Base-by-base conservation (phyloP, 495 filamentous ascomycete genomes). In the Collariella sp. region DNA sequence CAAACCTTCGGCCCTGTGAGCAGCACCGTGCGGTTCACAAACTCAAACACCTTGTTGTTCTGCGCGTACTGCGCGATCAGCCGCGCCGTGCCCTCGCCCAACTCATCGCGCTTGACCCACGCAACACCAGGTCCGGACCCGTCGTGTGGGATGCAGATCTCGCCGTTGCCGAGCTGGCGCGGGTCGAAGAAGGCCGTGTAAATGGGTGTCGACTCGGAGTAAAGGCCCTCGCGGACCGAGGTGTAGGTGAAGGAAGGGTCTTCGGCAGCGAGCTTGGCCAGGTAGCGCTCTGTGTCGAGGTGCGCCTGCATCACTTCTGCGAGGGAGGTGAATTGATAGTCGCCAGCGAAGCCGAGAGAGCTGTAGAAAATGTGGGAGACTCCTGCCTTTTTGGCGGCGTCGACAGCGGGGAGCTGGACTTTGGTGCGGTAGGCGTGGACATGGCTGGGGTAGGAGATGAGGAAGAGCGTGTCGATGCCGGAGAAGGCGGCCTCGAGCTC, bases 291-390 rank as follows among this genome's bases (percentile, higher is more conserved):
- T 0, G 83, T 85, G 42, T 69, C 69, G 15, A 85, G 72, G 59
- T 89, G 84, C 11, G 84, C 83, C 29, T 76, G 77, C 84, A 87
- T 89, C 2, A 89, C 84, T 13, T 67, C 66, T 5, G 79, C 73
- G 3, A 51, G 11, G 26, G 65, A 65, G 29, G 34, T 34, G 19
- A 35, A 39, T 7, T 44, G 58, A n/a, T 65, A 54, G 0, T 67
- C 63, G 7, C 70, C 77, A 12, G 61, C 61, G 54, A 85, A 85
- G 0, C 72, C 84, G 6, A 89, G 78, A 9, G 80, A 83, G 5
- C 79, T 79, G 74, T 88, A 89, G 66, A 81, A 83, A 42, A 88
- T 74, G 58, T 86, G 78, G 49, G 68, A 70, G 4, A 87, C 80
- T 26, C 80, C 81, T 1, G 72, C 79, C 10, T 65, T 67, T 2